phyloP scores from a whole-genome alignment of 2,329 filamentous ascomycete genomes.

The Claviceps cyperi region DNA sequence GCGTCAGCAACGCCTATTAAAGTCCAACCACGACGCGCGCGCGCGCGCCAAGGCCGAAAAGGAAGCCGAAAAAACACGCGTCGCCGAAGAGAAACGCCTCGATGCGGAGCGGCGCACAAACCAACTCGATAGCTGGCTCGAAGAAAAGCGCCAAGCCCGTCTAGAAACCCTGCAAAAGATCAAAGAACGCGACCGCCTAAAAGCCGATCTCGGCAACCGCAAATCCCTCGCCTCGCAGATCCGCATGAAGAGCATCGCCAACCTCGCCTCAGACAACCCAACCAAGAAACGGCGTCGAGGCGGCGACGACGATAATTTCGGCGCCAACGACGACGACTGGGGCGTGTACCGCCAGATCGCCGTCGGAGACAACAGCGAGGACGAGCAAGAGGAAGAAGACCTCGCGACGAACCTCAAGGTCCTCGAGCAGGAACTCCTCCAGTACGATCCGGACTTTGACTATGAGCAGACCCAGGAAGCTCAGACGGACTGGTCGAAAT shows the following conservation, averaged over 20 bases:
- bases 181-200: conserved; percentile 84
- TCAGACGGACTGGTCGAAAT: conserved; percentile 90
- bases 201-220: conserved; percentile 87
- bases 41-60: conserved; percentile 93
- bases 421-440: conserved; percentile 72
- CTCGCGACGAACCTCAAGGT: conserved; percentile 56
- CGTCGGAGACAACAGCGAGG: conserved; percentile 66
- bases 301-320: conserved; percentile 90
- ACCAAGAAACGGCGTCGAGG: conserved; percentile 72
- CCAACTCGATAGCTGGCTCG: conserved; percentile 75
- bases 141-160: conserved; percentile 65
- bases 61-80: conserved; percentile 73
- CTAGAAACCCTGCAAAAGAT: conserved; percentile 61
- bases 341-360: conserved; percentile 89
- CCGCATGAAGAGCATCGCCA: conserved; percentile 96
- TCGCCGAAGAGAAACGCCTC: conserved; percentile 67
- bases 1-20: conserved; percentile 79
- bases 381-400: conserved; percentile 88
- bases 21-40: conserved; percentile 86
- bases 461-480: conserved; percentile 87
- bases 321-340: conserved; percentile 96
- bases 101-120: conserved; percentile 75
- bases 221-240: conserved; percentile 94
- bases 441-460: conserved; percentile 76
- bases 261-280: conserved; percentile 80